Conservation (phyloP, 2,329 filamentous ascomycete genomes). For the Aureobasidium leucospermi region DNA sequence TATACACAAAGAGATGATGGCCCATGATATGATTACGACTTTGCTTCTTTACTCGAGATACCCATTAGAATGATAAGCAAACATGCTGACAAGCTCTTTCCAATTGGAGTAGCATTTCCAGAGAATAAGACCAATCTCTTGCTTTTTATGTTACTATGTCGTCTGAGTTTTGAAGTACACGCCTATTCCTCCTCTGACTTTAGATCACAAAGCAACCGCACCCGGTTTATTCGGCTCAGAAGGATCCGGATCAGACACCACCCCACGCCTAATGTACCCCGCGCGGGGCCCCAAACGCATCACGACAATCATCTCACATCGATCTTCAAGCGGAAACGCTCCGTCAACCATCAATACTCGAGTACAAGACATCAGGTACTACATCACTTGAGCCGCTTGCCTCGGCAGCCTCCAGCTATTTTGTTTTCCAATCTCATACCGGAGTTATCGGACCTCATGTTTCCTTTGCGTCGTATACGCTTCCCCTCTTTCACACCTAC, state of each 20-base stretch:
- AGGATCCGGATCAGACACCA: not conserved
- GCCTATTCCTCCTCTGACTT: not conserved
- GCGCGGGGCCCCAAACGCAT: not conserved
- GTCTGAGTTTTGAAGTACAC: no score
- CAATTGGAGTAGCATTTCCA: no score
- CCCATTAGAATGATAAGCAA: not conserved
- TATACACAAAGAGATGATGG: not conserved
- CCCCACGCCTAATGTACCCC: constrained; percentile 5
- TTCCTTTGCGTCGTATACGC: not conserved
- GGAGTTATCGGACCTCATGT: not conserved
- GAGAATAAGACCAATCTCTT: no score
- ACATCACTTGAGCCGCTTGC: not conserved
- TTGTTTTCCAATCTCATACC: not conserved
- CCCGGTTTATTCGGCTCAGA: not conserved
- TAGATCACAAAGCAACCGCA: not conserved
- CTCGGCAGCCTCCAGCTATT: not conserved
- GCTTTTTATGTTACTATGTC: no score
- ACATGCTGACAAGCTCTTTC: not conserved
- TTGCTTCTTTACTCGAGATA: constrained; percentile 5
- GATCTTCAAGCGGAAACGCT: not conserved
- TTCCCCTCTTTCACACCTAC: constrained; percentile 4
- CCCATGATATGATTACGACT: not conserved
- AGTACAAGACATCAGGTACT: not conserved
- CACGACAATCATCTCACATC: constrained; percentile 3
- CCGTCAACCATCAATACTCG: not conserved